These are phyloP conservation scores for Porodaedalea pini DNA, from an alignment of 1,284 basidiomycete genomes.

Conservation along the genomic window DNA sequence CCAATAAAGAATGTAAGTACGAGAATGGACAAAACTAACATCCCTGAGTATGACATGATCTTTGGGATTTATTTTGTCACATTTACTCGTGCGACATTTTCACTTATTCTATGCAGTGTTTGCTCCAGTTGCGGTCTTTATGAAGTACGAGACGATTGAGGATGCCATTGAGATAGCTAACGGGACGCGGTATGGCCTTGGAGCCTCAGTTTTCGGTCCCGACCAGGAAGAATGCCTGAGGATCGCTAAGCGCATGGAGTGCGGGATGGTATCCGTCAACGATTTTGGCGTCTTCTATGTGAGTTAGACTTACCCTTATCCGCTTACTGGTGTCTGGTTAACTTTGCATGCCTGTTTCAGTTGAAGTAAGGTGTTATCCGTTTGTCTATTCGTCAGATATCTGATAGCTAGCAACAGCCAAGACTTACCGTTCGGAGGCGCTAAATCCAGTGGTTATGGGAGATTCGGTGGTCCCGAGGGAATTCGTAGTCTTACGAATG, in stretches of 20 bases:
- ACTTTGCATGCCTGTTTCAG: conserved; percentile 31
- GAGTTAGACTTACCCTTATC: conserved; percentile 31
- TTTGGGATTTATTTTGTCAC: no score
- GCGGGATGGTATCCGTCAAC: conserved; percentile 97
- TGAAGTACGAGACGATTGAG: conserved; percentile 77
- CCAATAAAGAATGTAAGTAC: conserved; percentile 74
- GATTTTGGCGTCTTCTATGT: conserved; percentile 94
- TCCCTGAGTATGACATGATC: no score
- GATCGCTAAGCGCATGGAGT: conserved; percentile 77
- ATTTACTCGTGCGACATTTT: no score
- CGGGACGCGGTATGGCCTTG: conserved; percentile 84
- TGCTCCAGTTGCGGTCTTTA: conserved; percentile 82
- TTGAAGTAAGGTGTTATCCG: conserved; percentile 49
- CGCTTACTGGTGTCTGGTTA: conserved; percentile 16
- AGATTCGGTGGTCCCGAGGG: conserved; percentile 94
- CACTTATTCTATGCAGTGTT: no score
- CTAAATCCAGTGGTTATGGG: conserved; percentile 86
- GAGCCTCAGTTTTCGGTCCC: conserved; percentile 91
- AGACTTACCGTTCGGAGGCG: conserved; percentile 91
- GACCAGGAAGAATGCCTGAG: conserved; percentile 70
- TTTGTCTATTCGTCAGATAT: conserved; percentile 9
- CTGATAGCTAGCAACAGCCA: conserved; percentile 53
- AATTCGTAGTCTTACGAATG: conserved; percentile 78
- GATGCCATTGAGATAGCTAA: conserved; percentile 88
- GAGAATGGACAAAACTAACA: no score